Percentiles rank a stretch among this genome's conserved stretches.
These are phyloP conservation scores for Cyberlindnera bimundalis DNA, from an alignment of 805 yeast species.

Conservation along the genomic window DNA sequence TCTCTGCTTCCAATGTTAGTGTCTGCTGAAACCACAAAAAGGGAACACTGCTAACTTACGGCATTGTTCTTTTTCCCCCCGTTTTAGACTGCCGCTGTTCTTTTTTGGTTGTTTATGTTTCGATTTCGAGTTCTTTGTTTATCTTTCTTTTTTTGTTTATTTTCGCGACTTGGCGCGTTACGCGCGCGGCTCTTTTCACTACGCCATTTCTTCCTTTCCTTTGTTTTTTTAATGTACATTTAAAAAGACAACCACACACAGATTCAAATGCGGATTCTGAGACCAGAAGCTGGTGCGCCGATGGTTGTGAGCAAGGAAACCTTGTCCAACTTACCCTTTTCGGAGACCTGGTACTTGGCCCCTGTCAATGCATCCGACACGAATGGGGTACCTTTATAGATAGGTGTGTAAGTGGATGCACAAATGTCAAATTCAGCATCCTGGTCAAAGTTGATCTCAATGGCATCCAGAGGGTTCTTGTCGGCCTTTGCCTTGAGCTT, in stretches of 20 bases:
- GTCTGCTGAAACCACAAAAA: no score
- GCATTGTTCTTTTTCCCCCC: no score
- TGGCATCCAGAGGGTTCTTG: conserved; percentile 63
- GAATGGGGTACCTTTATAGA: conserved; percentile 67
- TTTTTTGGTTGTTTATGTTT: no score
- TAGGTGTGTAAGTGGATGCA: conserved; percentile 83
- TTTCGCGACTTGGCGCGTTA: no score
- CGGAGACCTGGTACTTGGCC: conserved; percentile 74
- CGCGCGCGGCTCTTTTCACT: no score
- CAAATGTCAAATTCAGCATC: conserved; percentile 89
- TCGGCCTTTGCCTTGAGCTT: conserved; percentile 82
- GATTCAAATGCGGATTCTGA: conserved; percentile 43
- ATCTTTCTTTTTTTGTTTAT: no score
- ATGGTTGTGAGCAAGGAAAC: conserved; percentile 74
- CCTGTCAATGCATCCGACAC: conserved; percentile 85
- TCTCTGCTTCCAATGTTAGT: conserved; percentile 8
- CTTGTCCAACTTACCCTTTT: conserved; percentile 74
- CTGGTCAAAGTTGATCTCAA: conserved; percentile 90
- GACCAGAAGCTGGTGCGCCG: conserved; percentile 92
- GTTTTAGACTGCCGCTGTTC: no score
- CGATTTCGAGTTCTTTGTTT: no score
- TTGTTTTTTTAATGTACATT: conserved; percentile 2
- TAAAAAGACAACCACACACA: not conserved
- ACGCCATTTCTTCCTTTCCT: no score
- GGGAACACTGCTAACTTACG: no score